Conservation (phyloP, 352 stramenopile genomes). For the Elongisporangium prolatum region DNA sequence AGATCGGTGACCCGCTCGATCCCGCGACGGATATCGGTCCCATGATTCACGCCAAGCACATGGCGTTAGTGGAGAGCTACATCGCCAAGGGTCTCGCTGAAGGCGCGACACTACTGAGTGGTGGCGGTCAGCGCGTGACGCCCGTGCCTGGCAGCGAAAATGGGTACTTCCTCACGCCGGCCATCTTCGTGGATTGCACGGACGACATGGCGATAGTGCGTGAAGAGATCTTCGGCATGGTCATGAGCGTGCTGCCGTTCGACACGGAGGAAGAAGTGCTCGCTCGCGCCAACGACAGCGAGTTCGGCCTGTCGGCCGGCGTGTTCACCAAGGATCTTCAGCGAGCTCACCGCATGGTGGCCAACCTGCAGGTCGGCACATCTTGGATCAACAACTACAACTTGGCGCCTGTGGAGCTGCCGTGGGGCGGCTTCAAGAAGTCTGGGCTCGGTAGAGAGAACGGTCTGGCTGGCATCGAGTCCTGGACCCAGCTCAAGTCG, state of each 20-base stretch:
- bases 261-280: slow-evolving; percentile 75
- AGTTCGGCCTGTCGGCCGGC: slow-evolving; percentile 74
- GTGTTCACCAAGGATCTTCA: slow-evolving; percentile 85
- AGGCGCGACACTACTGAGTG: slow-evolving; percentile 53
- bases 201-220: slow-evolving; percentile 88
- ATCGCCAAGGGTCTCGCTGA: slow-evolving; percentile 52
- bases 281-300: slow-evolving; percentile 71
- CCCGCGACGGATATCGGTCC: slow-evolving; percentile 76
- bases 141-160: slow-evolving; percentile 37
- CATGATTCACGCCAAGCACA: slow-evolving; percentile 82
- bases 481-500: slow-evolving; percentile 90
- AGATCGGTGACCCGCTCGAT: slow-evolving; percentile 84
- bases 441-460: slow-evolving; percentile 92
- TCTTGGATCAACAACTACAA: slow-evolving; percentile 92
- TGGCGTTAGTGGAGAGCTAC: slow-evolving; percentile 69
- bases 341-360: slow-evolving; percentile 70
- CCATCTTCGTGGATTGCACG: slow-evolving; percentile 86
- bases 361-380: slow-evolving; percentile 68
- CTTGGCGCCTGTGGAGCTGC: slow-evolving; percentile 74
- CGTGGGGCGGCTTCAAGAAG: slow-evolving; percentile 90
- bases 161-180: slow-evolving; percentile 88
- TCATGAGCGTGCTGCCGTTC: slow-evolving; percentile 78
- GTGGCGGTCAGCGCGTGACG: slow-evolving; percentile 47
- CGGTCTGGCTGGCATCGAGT: slow-evolving; percentile 72
- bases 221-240: slow-evolving; percentile 84